Evolutionary conservation across 257 asterid genomes (phyloP), one percentile per base, ranked within the genome.

Genomic region (Solanum tacnaense): DNA sequence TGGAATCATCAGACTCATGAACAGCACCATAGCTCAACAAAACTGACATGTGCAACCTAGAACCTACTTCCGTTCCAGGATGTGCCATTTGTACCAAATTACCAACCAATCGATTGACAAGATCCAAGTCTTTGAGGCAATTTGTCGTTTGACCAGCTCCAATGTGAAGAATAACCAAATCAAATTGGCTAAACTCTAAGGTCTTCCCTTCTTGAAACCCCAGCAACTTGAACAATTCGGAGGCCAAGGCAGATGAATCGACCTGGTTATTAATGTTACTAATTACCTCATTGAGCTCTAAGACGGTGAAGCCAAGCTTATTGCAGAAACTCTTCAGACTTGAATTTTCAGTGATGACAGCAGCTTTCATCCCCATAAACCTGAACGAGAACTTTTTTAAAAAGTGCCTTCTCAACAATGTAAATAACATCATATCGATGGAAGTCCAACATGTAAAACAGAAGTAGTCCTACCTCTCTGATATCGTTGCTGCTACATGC

Each of bases 311-410:
- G 70, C 98, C 99, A 36, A 93, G 90, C 84, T 74, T 92, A 83
- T 83, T 88, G 34, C 94, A 98, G 31, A 96, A 92, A 27, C 90
- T 89, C 88, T 91, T 92, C 92, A 96, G 73, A 67, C 86, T 86
- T 49, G 83, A 85, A 90, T 92, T 91, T 23, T 92, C 91, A 62
- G 96, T 91, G 72, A 95, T 73, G 71, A 95, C 36, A 87, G 98
- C 97, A 75, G 97, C 96, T 89, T 93, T 95, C 98, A 96, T 89
- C 84, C 98, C 99, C 96, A 93, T 94, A 92, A 96, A 96, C 94
- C 99, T 95, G 91, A 90, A 89, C 2, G 71, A 82, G 29, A 49
- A 8, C 10, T 49, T 82, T 27, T 78, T 32, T 0, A 20, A 25
- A 5, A 29, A n/a, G 67, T 11, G 18, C 39, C 6, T 68, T 34